phyloP scores from a whole-genome alignment of 1,139 yeast genomes.

The Yamadazyma atmosphaerica region DNA sequence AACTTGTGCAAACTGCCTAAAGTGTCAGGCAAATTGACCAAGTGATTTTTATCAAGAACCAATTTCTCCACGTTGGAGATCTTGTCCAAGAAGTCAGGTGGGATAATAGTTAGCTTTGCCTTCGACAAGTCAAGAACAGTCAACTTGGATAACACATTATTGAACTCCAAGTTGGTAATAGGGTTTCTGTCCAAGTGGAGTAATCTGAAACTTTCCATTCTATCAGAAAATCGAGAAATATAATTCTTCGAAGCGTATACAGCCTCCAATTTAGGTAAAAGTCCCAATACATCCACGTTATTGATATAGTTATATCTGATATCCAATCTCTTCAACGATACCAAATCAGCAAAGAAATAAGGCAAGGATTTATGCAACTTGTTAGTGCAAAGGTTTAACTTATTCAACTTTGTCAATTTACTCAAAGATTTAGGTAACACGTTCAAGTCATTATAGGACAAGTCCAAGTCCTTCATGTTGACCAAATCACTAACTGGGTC shows the following conservation, averaged over 20 bases:
- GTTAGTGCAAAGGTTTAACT: slow-evolving; percentile 76
- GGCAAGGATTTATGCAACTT: slow-evolving; percentile 61
- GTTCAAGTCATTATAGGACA: slow-evolving; percentile 77
- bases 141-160: slow-evolving; percentile 55
- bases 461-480: slow-evolving; percentile 65
- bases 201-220: slow-evolving; percentile 56
- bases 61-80: slow-evolving; percentile 72
- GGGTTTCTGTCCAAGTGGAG: slow-evolving; percentile 66
- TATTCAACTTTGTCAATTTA: slow-evolving; percentile 57
- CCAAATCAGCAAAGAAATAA: slow-evolving; percentile 49
- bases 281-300: slow-evolving; percentile 62
- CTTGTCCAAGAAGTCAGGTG: slow-evolving; percentile 60
- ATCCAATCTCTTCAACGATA: slow-evolving; percentile 70
- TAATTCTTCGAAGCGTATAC: slow-evolving; percentile 76
- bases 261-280: slow-evolving; percentile 67
- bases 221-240: slow-evolving; percentile 68
- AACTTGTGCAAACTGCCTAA: slow-evolving; percentile 61
- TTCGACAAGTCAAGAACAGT: slow-evolving; percentile 76
- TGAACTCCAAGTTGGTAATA: slow-evolving; percentile 69
- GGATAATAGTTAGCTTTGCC: slow-evolving; percentile 77
- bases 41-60: slow-evolving; percentile 78
- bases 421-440: slow-evolving; percentile 63
- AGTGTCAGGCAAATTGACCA: slow-evolving; percentile 73
- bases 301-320: slow-evolving; percentile 72
- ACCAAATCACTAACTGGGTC: slow-evolving; percentile 63